Evolutionary conservation across 495 filamentous ascomycete genomes (phyloP).

Genomic region (Penicillium angulare): DNA sequence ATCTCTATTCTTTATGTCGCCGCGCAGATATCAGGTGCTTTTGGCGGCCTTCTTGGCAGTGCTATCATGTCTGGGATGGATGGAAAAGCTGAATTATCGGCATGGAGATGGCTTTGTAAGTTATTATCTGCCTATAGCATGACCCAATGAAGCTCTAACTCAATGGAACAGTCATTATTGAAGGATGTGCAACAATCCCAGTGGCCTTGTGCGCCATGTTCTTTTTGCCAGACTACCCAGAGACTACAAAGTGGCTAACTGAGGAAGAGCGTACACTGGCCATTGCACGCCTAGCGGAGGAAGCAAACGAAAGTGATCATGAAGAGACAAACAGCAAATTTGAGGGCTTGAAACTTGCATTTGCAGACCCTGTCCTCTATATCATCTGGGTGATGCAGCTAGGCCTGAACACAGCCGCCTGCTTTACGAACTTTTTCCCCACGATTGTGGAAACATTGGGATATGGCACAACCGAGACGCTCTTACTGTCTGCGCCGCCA

Average conservation of each 20-base stretch:
- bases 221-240: conserved; percentile 37
- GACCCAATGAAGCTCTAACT: too few species aligned
- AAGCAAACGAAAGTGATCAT: conserved; percentile 33
- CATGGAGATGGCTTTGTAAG: conserved; percentile 45
- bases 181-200: conserved; percentile 28
- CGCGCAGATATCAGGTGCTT: conserved; percentile 53
- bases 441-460: conserved; percentile 40
- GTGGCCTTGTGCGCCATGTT: conserved; percentile 28
- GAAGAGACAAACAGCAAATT: conserved; percentile 41
- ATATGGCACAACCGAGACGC: conserved; percentile 30
- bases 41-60: conserved; percentile 54
- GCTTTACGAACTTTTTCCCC: conserved; percentile 47
- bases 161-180: conserved; percentile 19
- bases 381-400: conserved; percentile 38
- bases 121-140: not conserved
- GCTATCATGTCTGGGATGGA: conserved; percentile 35
- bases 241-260: conserved; percentile 35
- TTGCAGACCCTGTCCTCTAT: conserved; percentile 40
- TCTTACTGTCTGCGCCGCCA: conserved; percentile 43
- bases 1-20: conserved; percentile 56
- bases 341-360: conserved; percentile 38
- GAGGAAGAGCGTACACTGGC: conserved; percentile 38
- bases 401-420: conserved; percentile 34
- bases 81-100: conserved; percentile 25
- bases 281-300: conserved; percentile 35